Base-by-base conservation (phyloP, 305 asterid genomes). In the Galium porrigens region DNA sequence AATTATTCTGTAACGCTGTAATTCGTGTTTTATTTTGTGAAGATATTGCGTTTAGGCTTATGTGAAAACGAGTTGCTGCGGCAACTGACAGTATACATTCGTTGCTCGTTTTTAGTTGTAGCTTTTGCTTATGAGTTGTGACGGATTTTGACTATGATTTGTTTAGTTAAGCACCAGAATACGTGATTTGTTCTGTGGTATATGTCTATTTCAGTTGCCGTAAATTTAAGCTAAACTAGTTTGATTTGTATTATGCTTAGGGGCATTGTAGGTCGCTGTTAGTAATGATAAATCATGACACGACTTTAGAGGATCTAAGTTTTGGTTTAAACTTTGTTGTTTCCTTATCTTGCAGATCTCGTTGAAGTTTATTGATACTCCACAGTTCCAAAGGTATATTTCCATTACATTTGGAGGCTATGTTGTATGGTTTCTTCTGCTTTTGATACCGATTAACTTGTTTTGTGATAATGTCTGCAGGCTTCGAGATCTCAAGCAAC, bases 401-500 rank as follows among this genome's bases (percentile, higher is more conserved):
- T 37, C 1, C 55, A 59, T 48, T 72, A 63, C 56, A 20, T 52
- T 69, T 30, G 29, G 59, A 58, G 58, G 17, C 66, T 65, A 64
- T 65, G 18, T 53, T 42, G 27, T 18, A 30, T 66, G 60, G 36
- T 62, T 58, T 30, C 58, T 64, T 22, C 14, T 37, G 54, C 64
- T 65, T 25, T 5, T 25, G 5, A 36, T 39, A 46, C 49, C 22
- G 18, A 46, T 42, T 29, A 33, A 56, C 20, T 14, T 69, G 27
- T 37, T 48, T 22, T 37, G 58, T 30, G 32, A 42, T 72, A 59
- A 54, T 67, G 42, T 61, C 53, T 82, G 82, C 87, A 89, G 94
- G 73, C 97, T 89, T 76, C 94, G 92, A 33, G 92, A 89, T 72
- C 66, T 89, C 84, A 89, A 89, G 92, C 97, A 87, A 77, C 97